phyloP scores from a whole-genome alignment of 2,329 filamentous ascomycete genomes.

The Colletotrichum neosansevieriae region DNA sequence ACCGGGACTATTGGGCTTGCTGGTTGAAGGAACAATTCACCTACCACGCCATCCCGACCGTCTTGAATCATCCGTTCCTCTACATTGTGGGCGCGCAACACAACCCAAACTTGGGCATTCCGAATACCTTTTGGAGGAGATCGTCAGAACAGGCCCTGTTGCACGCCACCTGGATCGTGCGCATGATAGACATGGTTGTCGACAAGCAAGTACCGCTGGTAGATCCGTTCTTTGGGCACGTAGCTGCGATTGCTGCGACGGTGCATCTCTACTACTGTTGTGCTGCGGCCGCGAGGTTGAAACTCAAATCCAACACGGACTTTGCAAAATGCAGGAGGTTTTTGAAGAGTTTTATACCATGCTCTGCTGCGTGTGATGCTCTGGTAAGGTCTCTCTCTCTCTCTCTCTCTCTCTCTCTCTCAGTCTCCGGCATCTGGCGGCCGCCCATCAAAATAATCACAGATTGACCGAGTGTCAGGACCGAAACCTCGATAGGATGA shows the following conservation, averaged over 20 bases:
- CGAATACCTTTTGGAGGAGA: slow-evolving; percentile 65
- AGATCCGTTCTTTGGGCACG: slow-evolving; percentile 65
- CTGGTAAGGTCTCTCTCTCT: too few relatives aligned
- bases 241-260: slow-evolving; percentile 63
- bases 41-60: slow-evolving; percentile 63
- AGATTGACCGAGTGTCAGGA: slow-evolving; percentile 50
- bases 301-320: slow-evolving; percentile 64
- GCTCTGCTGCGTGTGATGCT: slow-evolving; percentile 58
- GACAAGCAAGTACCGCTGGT: slow-evolving; percentile 62
- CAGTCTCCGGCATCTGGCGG: slow-evolving; percentile 37
- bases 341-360: slow-evolving; percentile 60
- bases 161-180: slow-evolving; percentile 66
- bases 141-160: slow-evolving; percentile 64
- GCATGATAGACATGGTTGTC: slow-evolving; percentile 66
- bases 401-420: too few relatives aligned
- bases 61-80: slow-evolving; percentile 66
- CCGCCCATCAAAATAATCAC: background rate
- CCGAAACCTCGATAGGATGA: slow-evolving; percentile 61
- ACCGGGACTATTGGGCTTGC: slow-evolving; percentile 62
- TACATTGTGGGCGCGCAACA: slow-evolving; percentile 65
- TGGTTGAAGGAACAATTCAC: slow-evolving; percentile 67
- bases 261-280: slow-evolving; percentile 67
- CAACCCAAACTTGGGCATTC: slow-evolving; percentile 63
- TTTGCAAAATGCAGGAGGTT: slow-evolving; percentile 64
- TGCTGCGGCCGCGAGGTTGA: slow-evolving; percentile 60